Evolutionary conservation across 352 stramenopile genomes (phyloP).

Genomic region (Phytophthora tentaculata): DNA sequence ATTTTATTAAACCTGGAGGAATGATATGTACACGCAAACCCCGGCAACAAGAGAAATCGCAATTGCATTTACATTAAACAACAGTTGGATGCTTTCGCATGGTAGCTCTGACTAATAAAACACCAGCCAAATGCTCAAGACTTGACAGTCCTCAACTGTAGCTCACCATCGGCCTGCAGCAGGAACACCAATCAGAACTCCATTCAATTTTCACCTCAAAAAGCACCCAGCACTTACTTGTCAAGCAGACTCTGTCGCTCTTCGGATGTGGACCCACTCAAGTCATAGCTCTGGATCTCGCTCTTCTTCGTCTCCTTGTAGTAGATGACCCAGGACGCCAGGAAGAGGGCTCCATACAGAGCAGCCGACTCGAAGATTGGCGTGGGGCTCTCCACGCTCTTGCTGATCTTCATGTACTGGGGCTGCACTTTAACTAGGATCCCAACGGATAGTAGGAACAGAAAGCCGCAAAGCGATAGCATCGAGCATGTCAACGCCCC

Average conservation of each 20-base stretch:
- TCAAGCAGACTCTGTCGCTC: constrained; percentile 70
- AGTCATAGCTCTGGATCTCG: constrained; percentile 43
- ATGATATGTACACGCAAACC: too few relatives aligned
- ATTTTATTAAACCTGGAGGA: too few relatives aligned
- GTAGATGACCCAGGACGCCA: constrained; percentile 71
- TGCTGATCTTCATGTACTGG: constrained; percentile 87
- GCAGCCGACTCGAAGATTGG: constrained; percentile 76
- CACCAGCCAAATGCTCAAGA: background rate
- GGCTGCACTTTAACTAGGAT: constrained; percentile 79
- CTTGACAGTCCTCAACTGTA: constrained; percentile 35
- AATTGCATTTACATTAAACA: constrained; percentile 25
- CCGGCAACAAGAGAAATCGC: constrained; percentile 9
- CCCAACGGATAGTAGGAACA: constrained; percentile 76
- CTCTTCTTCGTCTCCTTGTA: constrained; percentile 75
- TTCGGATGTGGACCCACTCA: constrained; percentile 47
- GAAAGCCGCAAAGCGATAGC: constrained; percentile 72
- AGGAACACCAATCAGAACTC: constrained; percentile 11
- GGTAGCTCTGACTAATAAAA: background rate
- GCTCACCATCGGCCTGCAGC: constrained; percentile 34
- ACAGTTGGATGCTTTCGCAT: background rate
- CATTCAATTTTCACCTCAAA: background rate
- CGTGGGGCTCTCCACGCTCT: constrained; percentile 63
- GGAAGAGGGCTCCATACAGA: constrained; percentile 75
- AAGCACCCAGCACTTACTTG: constrained; percentile 36
- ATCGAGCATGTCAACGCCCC: constrained; percentile 79